phyloP scores from a whole-genome alignment of 352 stramenopile genomes.

The Pythium vanterpoolii region DNA sequence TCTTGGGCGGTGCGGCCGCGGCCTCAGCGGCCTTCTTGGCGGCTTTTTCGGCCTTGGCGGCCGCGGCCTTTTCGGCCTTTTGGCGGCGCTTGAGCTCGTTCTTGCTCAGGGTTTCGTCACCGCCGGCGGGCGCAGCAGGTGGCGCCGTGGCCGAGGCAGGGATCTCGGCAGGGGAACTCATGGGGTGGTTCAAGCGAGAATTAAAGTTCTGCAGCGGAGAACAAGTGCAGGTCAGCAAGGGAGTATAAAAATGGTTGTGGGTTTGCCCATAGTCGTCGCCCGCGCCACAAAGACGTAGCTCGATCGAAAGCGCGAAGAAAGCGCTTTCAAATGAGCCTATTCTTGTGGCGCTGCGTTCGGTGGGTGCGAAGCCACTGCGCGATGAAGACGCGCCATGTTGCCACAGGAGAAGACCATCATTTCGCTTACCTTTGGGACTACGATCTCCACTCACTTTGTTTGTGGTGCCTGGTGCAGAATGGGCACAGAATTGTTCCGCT shows the following conservation, averaged over 20 bases:
- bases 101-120: conserved; percentile 86
- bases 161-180: conserved; percentile 13
- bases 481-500: conserved; percentile 13
- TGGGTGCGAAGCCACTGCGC: neutral
- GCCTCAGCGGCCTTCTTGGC: conserved; percentile 68
- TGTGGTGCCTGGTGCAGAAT: neutral
- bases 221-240: neutral
- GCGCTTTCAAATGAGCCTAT: conserved; percentile 2
- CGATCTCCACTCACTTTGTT: conserved; percentile 13
- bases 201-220: neutral
- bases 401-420: conserved; percentile 5
- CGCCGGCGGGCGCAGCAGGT: conserved; percentile 14
- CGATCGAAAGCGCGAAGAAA: neutral
- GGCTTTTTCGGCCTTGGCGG: conserved; percentile 94
- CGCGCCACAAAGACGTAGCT: neutral
- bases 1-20: conserved; percentile 43
- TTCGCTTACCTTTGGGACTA: conserved; percentile 1
- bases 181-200: neutral
- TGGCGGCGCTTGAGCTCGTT: conserved; percentile 98
- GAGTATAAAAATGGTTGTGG: neutral
- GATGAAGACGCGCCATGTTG: neutral
- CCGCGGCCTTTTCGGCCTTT: conserved; percentile 94
- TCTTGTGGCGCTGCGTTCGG: conserved; percentile 3
- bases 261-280: neutral
- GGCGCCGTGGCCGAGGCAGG: conserved; percentile 3